Percentiles rank a stretch among this genome's conserved stretches.
Conservation (phyloP, 129 eudicot genomes). For the Apium graveolens region DNA sequence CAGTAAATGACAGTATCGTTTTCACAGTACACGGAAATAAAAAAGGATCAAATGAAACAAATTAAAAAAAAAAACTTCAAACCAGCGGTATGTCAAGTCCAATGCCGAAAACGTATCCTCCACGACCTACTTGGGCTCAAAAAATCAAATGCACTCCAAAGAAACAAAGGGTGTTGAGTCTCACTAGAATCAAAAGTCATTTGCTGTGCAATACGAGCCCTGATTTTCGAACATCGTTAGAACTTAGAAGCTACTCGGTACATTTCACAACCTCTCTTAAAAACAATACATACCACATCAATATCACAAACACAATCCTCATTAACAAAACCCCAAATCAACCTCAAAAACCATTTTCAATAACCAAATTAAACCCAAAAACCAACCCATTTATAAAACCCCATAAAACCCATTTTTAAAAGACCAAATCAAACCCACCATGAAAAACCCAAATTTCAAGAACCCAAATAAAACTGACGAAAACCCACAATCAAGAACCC, state of each 20-base stretch:
- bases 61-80: neutral
- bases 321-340: neutral
- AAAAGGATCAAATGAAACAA: neutral
- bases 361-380: neutral
- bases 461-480: neutral
- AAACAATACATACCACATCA: neutral
- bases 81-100: constrained; percentile 51
- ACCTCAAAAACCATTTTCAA: neutral
- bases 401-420: neutral
- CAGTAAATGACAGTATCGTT: neutral
- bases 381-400: neutral
- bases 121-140: constrained; percentile 59
- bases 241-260: constrained; percentile 17
- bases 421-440: too few relatives aligned
- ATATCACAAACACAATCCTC: neutral
- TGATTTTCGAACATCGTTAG: constrained; percentile 18
- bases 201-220: constrained; percentile 45
- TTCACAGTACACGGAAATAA: neutral
- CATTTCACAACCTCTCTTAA: neutral
- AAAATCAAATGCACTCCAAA: constrained; percentile 43
- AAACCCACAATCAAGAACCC: neutral
- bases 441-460: neutral
- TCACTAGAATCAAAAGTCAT: constrained; percentile 66
- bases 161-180: constrained; percentile 33
- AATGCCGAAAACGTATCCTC: constrained; percentile 55